Conservation (phyloP, 768 basidiomycete genomes). For the Dacryopinax spathularia region DNA sequence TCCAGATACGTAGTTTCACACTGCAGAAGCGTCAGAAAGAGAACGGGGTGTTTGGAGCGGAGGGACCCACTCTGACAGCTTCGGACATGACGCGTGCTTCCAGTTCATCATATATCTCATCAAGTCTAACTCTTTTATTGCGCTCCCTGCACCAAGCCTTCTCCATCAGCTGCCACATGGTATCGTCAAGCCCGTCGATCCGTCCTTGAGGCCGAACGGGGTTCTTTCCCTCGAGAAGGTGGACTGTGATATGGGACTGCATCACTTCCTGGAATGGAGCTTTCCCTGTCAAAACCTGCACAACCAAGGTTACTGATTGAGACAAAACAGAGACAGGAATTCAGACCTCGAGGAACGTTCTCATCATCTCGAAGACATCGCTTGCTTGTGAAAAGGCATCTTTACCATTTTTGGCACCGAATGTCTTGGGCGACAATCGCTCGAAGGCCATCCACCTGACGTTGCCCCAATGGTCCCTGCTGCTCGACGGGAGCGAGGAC, state of each 20-base stretch:
- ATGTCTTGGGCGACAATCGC: background rate
- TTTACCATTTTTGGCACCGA: background rate
- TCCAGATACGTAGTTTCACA: background rate
- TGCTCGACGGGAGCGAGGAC: background rate
- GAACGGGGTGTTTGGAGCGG: background rate
- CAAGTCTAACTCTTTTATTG: background rate
- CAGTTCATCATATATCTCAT: background rate
- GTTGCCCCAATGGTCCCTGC: background rate
- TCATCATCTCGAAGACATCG: background rate
- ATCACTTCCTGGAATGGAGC: background rate
- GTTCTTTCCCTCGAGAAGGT: background rate
- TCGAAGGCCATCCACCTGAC: background rate
- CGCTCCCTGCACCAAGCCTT: background rate
- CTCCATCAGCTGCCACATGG: background rate
- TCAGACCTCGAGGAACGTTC: background rate
- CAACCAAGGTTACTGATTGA: no score
- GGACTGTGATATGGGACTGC: background rate
- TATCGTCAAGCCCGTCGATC: background rate
- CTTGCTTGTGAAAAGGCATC: background rate
- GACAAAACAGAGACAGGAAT: background rate
- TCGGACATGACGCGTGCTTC: background rate
- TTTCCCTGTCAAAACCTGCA: background rate
- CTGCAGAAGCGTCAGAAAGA: background rate
- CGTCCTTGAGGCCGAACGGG: background rate
- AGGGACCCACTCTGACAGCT: background rate